Evolutionary conservation across 371 early-diverging fungal genomes (phyloP).

Genomic region (Zopfochytrium polystomum): DNA sequence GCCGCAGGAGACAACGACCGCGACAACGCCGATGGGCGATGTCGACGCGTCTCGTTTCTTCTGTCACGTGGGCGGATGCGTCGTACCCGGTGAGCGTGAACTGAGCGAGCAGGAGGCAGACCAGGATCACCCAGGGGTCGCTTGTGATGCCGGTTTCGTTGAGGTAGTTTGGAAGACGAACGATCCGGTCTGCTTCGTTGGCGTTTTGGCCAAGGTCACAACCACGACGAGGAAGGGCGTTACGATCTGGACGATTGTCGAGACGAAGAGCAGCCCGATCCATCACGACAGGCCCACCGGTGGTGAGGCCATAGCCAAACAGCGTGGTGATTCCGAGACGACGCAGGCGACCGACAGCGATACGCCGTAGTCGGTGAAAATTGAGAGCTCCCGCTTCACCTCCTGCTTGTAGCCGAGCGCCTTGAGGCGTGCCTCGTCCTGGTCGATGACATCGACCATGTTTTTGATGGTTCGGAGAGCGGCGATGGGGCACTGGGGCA

Average conservation of each 20-base stretch:
- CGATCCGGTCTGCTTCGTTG: constrained; percentile 45
- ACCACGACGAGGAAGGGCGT: constrained; percentile 53
- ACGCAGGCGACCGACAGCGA: constrained; percentile 63
- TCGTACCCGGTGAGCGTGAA: constrained; percentile 72
- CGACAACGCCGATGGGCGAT: constrained; percentile 59
- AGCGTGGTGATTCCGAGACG: constrained; percentile 50
- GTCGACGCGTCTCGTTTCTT: constrained; percentile 62
- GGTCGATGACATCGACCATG: too few relatives aligned
- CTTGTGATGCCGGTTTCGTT: constrained; percentile 29
- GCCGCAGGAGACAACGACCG: constrained; percentile 62
- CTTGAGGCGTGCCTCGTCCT: constrained; percentile 22
- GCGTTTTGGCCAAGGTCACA: constrained; percentile 48
- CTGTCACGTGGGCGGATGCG: constrained; percentile 70
- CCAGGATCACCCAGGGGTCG: constrained; percentile 45
- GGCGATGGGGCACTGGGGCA: too few relatives aligned
- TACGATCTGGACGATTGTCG: constrained; percentile 55
- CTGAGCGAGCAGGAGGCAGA: constrained; percentile 53
- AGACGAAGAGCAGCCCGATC: constrained; percentile 63
- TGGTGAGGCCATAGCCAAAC: constrained; percentile 50
- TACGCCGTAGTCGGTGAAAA: constrained; percentile 62
- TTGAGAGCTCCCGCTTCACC: constrained; percentile 62
- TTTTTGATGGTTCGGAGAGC: too few relatives aligned
- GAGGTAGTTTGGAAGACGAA: constrained; percentile 36
- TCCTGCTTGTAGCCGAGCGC: constrained; percentile 53
- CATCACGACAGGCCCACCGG: constrained; percentile 66